Percentiles rank a stretch among this genome's conserved stretches.
Evolutionary conservation across 805 yeast genomes (phyloP).

Genomic region (Suhomyces pyralidae): DNA sequence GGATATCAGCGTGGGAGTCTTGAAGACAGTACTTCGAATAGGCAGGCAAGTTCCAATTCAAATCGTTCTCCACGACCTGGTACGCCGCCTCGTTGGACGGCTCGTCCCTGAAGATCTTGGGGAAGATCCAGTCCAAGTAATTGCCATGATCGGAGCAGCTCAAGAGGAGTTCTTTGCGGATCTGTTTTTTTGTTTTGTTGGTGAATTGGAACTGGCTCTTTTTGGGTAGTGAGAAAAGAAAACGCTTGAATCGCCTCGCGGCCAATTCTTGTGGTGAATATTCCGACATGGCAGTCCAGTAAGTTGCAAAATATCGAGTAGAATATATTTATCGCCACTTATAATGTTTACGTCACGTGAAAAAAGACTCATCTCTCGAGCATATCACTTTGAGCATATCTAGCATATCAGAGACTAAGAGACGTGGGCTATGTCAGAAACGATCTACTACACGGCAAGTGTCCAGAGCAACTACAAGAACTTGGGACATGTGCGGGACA

Average conservation of each 20-base stretch:
- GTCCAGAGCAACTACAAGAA: slow-evolving; percentile 29
- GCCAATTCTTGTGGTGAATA: not conserved
- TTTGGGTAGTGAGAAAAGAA: slow-evolving; percentile 38
- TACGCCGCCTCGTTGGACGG: not conserved
- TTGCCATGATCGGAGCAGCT: slow-evolving; percentile 43
- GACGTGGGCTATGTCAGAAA: not conserved
- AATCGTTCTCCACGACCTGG: slow-evolving; percentile 19
- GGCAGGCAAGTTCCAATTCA: slow-evolving; percentile 31
- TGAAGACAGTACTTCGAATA: slow-evolving; percentile 21
- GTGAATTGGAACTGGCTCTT: slow-evolving; percentile 28
- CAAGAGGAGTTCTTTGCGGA: slow-evolving; percentile 43
- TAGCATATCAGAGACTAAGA: not conserved
- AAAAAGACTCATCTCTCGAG: no score
- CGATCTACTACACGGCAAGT: slow-evolving; percentile 21
- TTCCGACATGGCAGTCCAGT: not conserved
- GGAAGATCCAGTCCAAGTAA: slow-evolving; percentile 40
- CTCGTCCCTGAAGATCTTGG: slow-evolving; percentile 18
- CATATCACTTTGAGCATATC: not conserved
- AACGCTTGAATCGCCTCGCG: slow-evolving; percentile 20
- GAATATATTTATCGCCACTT: not conserved
- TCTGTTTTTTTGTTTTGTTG: slow-evolving; percentile 23
- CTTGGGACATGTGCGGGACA: slow-evolving; percentile 33
- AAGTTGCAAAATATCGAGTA: not conserved
- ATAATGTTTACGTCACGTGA: not conserved
- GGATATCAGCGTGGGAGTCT: slow-evolving; percentile 18